Conservation (phyloP, 441 rosid genomes). For the Populus hybrid region DNA sequence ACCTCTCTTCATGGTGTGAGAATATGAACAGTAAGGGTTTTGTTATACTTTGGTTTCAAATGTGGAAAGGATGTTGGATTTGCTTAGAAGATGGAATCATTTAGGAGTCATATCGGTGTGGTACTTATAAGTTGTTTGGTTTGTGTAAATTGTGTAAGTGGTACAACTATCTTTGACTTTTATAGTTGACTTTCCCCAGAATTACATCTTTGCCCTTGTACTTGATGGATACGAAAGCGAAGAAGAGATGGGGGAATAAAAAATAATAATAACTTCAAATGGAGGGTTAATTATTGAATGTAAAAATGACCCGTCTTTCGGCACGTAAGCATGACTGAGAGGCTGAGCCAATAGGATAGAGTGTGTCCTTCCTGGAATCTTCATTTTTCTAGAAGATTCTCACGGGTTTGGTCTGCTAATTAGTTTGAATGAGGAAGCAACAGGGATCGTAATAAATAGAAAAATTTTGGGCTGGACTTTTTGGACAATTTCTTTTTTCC, state of each 20-base stretch:
- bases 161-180: slow-evolving; percentile 23
- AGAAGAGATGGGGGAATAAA: neutral
- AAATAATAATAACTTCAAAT: neutral
- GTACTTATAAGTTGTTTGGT: neutral
- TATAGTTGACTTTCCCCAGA: slow-evolving; percentile 27
- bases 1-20: slow-evolving; percentile 41
- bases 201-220: slow-evolving; percentile 29
- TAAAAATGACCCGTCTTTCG: neutral
- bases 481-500: neutral
- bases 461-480: neutral
- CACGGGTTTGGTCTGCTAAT: neutral
- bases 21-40: neutral
- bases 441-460: neutral
- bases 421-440: neutral
- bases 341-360: slow-evolving; percentile 15
- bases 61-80: neutral
- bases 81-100: neutral
- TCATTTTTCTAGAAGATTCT: slow-evolving; percentile 20
- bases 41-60: neutral
- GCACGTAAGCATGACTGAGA: slow-evolving; percentile 33
- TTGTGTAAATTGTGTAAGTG: slow-evolving; percentile 7
- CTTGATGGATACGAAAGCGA: slow-evolving; percentile 12
- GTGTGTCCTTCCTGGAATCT: slow-evolving; percentile 14
- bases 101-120: neutral
- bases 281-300: neutral